Percentiles rank a stretch among this genome's conserved stretches.
phyloP scores from a whole-genome alignment of 768 basidiomycete genomes.

The Xerocomus brunneocitrinus region DNA sequence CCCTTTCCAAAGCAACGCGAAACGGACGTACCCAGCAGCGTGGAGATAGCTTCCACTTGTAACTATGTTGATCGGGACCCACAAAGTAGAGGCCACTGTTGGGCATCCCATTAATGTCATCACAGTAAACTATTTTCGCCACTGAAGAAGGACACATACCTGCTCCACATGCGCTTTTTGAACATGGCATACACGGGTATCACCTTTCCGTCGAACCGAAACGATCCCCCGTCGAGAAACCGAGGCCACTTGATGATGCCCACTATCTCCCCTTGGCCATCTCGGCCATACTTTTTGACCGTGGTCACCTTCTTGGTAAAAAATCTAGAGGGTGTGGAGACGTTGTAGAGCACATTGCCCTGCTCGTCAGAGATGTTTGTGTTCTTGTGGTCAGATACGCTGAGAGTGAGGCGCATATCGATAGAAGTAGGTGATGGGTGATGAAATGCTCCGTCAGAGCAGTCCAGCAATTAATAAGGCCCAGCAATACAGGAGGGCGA shows the following conservation, averaged over 20 bases:
- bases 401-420: neutral
- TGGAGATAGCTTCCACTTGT: conserved; percentile 22
- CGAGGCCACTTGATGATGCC: conserved; percentile 8
- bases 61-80: conserved; percentile 23
- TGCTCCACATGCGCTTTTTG: neutral
- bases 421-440: no score
- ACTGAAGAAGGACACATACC: neutral
- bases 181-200: neutral
- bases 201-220: conserved; percentile 3
- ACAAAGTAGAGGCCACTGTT: conserved; percentile 23
- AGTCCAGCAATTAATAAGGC: no score
- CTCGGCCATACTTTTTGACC: conserved; percentile 1
- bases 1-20: neutral
- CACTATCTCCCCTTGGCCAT: neutral
- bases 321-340: conserved; percentile 1
- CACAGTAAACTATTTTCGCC: neutral
- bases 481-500: no score
- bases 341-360: conserved; percentile 4
- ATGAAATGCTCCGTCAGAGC: no score
- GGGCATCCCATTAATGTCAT: neutral
- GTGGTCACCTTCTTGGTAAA: neutral
- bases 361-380: conserved; percentile 11
- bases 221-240: neutral
- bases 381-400: conserved; percentile 12
- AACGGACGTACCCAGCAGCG: conserved; percentile 14